Evolutionary conservation across 2,329 filamentous ascomycete species (phyloP).

Genomic region (Purpureocillium takamizusanense): DNA sequence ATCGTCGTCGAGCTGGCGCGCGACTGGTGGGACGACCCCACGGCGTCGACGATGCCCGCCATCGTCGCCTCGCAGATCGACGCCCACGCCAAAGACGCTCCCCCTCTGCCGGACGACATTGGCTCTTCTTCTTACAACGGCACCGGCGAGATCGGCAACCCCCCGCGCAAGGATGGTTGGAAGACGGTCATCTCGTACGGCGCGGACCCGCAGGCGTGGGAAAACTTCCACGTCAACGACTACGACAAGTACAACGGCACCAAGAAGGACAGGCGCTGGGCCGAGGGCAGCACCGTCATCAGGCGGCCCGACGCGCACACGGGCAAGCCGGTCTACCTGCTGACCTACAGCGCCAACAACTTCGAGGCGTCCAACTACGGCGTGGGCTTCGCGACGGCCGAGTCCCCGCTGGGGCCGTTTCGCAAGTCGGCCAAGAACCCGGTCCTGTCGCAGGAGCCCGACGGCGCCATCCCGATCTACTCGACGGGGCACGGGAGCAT

Average conservation of each 20-base stretch:
- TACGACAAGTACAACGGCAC: constrained; percentile 22
- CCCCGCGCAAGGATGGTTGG: constrained; percentile 26
- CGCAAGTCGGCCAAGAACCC: constrained; percentile 21
- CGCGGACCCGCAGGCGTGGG: constrained; percentile 23
- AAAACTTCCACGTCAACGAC: constrained; percentile 25
- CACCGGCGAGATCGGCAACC: constrained; percentile 21
- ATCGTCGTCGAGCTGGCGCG: constrained; percentile 24
- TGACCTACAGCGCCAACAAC: constrained; percentile 24
- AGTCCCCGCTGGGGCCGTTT: constrained; percentile 22
- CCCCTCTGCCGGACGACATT: constrained; percentile 17
- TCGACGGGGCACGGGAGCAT: constrained; percentile 25
- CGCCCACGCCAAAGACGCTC: constrained; percentile 16
- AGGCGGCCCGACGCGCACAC: constrained; percentile 9
- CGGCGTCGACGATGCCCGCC: constrained; percentile 22
- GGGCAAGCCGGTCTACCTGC: constrained; percentile 18
- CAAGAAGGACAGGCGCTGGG: constrained; percentile 25
- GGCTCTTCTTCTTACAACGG: constrained; percentile 22
- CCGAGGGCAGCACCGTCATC: constrained; percentile 24
- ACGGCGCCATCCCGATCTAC: constrained; percentile 18
- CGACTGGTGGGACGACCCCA: constrained; percentile 24
- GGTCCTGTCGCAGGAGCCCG: constrained; percentile 18
- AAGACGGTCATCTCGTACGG: constrained; percentile 26
- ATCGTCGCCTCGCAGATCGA: constrained; percentile 19
- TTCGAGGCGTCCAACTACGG: constrained; percentile 27
- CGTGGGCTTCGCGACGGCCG: constrained; percentile 22